phyloP scores from a whole-genome alignment of 164 flowering plant genomes.

The Macadamia tetraphylla region DNA sequence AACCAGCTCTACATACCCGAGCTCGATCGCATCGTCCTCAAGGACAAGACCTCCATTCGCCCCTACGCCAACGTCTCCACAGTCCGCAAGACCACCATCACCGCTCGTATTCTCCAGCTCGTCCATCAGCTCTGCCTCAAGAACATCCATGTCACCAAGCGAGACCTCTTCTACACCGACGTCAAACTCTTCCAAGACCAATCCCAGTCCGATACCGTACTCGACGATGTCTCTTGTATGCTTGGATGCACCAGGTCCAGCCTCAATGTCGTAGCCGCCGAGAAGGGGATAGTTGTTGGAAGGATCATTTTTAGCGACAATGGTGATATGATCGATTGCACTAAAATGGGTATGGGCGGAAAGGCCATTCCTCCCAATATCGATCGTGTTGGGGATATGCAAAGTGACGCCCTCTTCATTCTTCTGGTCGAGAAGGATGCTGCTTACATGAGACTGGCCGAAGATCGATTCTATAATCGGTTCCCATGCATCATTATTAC shows the following conservation, averaged over 20 bases:
- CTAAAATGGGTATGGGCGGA: conserved; percentile 98
- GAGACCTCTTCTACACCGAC: conserved; percentile 94
- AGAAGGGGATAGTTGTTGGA: conserved; percentile 95
- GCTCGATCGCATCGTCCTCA: conserved; percentile 90
- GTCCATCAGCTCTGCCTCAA: conserved; percentile 73
- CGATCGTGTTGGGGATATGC: conserved; percentile 86
- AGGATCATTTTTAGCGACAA: conserved; percentile 77
- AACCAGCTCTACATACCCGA: conserved; percentile 96
- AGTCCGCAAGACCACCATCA: conserved; percentile 81
- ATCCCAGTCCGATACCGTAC: conserved; percentile 72
- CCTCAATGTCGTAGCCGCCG: conserved; percentile 84
- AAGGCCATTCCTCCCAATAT: conserved; percentile 98
- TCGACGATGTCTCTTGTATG: conserved; percentile 90
- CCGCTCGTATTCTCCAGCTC: conserved; percentile 64
- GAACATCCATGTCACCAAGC: conserved; percentile 88
- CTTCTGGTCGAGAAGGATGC: conserved; percentile 96
- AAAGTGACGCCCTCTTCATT: conserved; percentile 86
- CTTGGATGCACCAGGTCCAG: conserved; percentile 92
- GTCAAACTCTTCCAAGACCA: conserved; percentile 94
- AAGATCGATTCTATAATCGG: conserved; percentile 88
- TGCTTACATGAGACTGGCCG: conserved; percentile 87
- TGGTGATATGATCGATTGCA: conserved; percentile 95
- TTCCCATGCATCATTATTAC: conserved; percentile 94
- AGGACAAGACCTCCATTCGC: conserved; percentile 66
- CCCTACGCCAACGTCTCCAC: conserved; percentile 63